phyloP scores from a whole-genome alignment of 2,329 filamentous ascomycete species.

The Cordyceps sp. region DNA sequence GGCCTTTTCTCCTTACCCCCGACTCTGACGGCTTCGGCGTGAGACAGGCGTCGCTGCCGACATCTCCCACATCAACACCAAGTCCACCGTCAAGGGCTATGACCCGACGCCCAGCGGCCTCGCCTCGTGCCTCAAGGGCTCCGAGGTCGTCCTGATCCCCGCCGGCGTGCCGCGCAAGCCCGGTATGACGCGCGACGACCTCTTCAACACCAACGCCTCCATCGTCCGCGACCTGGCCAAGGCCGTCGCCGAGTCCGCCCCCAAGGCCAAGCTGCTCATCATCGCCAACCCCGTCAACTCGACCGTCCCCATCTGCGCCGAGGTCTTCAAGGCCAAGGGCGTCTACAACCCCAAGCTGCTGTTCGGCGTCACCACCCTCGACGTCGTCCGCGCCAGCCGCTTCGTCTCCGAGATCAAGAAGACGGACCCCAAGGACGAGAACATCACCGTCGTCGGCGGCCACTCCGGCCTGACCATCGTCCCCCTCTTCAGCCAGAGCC shows the following conservation, averaged over 20 bases:
- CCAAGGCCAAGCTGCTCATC: constrained; percentile 88
- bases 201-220: constrained; percentile 99
- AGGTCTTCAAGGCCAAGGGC: constrained; percentile 87
- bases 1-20: too few species aligned
- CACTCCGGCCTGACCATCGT: constrained; percentile 98
- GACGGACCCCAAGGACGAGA: constrained; percentile 81
- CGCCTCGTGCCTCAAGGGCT: constrained; percentile 51
- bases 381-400: constrained; percentile 91
- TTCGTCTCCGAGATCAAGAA: constrained; percentile 93
- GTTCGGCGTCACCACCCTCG: constrained; percentile 98
- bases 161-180: constrained; percentile 98
- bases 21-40: not conserved
- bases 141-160: constrained; percentile 93
- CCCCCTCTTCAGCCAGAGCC: constrained; percentile 88
- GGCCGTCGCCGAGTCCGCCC: constrained; percentile 73
- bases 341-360: constrained; percentile 99
- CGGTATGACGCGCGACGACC: constrained; percentile 98
- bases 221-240: constrained; percentile 98
- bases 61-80: constrained; percentile 98
- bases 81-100: constrained; percentile 85
- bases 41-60: constrained; percentile 86
- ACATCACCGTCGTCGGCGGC: constrained; percentile 89
- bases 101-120: constrained; percentile 63
- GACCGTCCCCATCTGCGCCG: constrained; percentile 91
- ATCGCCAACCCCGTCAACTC: constrained; percentile 99